A percentile compares a stretch with the other conserved stretches of the same genome.
Evolutionary conservation across 192 early-diverging fungal species (phyloP).

Genomic region (Coemansia sp.): DNA sequence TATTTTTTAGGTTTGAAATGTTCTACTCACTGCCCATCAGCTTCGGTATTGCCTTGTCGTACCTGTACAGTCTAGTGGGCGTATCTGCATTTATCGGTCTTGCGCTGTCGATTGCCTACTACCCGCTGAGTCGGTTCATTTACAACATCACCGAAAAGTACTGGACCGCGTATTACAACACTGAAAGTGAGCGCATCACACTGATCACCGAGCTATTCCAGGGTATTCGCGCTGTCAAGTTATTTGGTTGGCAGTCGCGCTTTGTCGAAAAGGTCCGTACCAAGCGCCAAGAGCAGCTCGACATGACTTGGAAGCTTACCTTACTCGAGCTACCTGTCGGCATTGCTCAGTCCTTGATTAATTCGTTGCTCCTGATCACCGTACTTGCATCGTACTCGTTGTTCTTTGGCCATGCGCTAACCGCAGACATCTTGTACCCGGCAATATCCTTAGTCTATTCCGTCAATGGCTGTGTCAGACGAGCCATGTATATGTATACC

Average conservation of each 20-base stretch:
- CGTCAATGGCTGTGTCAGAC: slow-evolving; percentile 56
- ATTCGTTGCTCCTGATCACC: slow-evolving; percentile 54
- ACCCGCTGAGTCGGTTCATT: slow-evolving; percentile 53
- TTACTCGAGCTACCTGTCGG: slow-evolving; percentile 25
- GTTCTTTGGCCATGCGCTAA: slow-evolving; percentile 55
- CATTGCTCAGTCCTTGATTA: slow-evolving; percentile 47
- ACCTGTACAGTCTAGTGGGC: slow-evolving; percentile 74
- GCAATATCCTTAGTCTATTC: slow-evolving; percentile 62
- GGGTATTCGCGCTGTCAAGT: slow-evolving; percentile 86
- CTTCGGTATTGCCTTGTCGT: slow-evolving; percentile 59
- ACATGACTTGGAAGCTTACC: slow-evolving; percentile 30
- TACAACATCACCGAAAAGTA: slow-evolving; percentile 42
- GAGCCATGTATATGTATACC: slow-evolving; percentile 49
- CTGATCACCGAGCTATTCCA: slow-evolving; percentile 75
- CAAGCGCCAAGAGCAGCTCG: slow-evolving; percentile 59
- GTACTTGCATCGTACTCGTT: slow-evolving; percentile 61
- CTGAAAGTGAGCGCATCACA: slow-evolving; percentile 67
- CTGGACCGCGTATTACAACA: slow-evolving; percentile 49
- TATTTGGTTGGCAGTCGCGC: slow-evolving; percentile 75
- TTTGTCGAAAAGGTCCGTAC: slow-evolving; percentile 66
- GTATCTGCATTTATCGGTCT: slow-evolving; percentile 72
- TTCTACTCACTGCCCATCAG: slow-evolving; percentile 59
- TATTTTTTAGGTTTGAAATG: slow-evolving; percentile 51
- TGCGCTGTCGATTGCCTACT: slow-evolving; percentile 57
- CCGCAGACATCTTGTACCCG: slow-evolving; percentile 64